Base-by-base conservation (phyloP, 2,329 filamentous ascomycete species). In the Aspergillus fischeri region DNA sequence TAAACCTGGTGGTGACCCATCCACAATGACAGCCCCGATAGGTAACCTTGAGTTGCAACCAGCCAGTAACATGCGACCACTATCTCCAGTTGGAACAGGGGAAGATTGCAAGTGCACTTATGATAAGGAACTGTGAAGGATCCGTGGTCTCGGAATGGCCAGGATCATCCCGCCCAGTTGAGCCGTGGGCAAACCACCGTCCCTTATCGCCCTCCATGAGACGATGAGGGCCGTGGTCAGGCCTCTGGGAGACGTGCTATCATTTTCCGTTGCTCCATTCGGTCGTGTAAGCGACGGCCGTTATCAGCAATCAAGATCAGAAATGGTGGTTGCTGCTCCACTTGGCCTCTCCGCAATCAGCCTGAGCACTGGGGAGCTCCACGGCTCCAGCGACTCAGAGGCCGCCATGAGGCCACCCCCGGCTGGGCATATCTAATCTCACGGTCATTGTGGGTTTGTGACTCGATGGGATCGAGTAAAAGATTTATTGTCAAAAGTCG, bases 391-490 rank as follows among this genome's bases (percentile, higher is more conserved):
- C 59, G 54, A 61, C 29, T 59, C 59, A 61, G 28, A 53, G 54
- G 5, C 11, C 27, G 10, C 21, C 20, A n/a, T 47, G 21, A 2
- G 5, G 6, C 41, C 38, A 29, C 29, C 25, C n/a, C 21, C 21
- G 66, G 21, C 29, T 28, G 29, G 42, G 51, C 49, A 47, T 70
- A 67, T 68, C 65, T 68, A 61, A 63, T 62, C 62, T 54, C 47
- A 45, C 45, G 21, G 10, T 41, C n/a, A 27, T 21, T 1, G 51
- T 10, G 28, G 3, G 28, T 29, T 4, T 10, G 28, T 71, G 69
- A 72, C 70, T 72, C 70, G 69, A 72, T 72, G 57, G 28, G 59
- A 72, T 72, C 70, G 66, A 72, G 70, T 72, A 72, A 72, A 67
- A 53, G 54, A 35, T 57, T 53, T 20, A 50, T 35, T 35, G 51